phyloP scores from a whole-genome alignment of 1,139 yeast species.

The Ogataea hybrid region DNA sequence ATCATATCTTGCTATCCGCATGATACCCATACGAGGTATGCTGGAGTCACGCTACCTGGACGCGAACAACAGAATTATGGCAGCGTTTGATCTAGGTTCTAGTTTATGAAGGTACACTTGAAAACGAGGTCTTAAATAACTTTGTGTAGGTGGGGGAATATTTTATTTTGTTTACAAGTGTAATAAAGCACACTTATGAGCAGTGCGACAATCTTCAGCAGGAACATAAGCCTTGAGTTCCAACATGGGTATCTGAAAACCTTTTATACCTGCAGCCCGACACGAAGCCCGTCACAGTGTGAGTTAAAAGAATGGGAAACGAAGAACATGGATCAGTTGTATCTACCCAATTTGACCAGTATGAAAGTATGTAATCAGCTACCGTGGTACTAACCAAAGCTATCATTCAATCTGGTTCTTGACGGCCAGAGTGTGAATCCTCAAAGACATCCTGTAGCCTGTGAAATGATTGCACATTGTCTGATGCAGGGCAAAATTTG shows the following conservation, averaged over 20 bases:
- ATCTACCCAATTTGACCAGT: conserved; percentile 3
- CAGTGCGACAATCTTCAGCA: not conserved
- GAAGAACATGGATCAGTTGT: not conserved
- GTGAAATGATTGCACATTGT: conserved; percentile 9
- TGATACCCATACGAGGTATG: conserved; percentile 35
- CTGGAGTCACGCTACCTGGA: conserved; percentile 34
- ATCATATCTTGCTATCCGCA: conserved; percentile 56
- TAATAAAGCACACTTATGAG: not conserved
- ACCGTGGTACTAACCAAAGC: not conserved
- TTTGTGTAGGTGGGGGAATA: conserved; percentile 6
- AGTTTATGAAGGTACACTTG: not conserved
- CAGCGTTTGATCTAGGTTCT: conserved; percentile 17
- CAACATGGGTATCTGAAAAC: not conserved
- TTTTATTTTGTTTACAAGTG: conserved; percentile 3
- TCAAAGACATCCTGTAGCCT: conserved; percentile 2
- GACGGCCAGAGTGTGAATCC: conserved; percentile 2
- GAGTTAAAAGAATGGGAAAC: not conserved
- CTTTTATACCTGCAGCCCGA: too few relatives aligned
- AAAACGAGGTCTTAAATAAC: not conserved
- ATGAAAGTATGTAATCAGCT: not conserved
- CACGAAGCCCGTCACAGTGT: not conserved
- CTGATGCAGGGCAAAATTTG: conserved; percentile 5
- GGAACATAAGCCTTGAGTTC: not conserved
- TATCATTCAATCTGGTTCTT: not conserved
- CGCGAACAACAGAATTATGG: conserved; percentile 30